Percentiles rank a stretch among this genome's conserved stretches.
These are phyloP conservation scores for Aspergillus neotritici DNA, from an alignment of 2,329 filamentous ascomycete species.

Conservation along the genomic window DNA sequence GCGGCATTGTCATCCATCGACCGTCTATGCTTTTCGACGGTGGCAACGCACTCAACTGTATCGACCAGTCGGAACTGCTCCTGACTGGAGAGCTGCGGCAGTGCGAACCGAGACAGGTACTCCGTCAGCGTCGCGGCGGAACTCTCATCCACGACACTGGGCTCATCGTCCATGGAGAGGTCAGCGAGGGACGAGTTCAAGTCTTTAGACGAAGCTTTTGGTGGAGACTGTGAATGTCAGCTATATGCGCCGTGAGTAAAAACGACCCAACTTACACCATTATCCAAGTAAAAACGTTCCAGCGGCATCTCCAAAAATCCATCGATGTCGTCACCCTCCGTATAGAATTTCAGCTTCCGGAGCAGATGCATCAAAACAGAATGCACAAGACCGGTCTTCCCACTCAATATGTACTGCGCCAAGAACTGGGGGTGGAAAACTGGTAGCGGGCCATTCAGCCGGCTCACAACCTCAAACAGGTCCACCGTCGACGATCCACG, in stretches of 20 bases:
- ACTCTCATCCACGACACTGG: constrained; percentile 64
- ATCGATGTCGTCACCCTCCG: constrained; percentile 73
- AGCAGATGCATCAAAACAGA: constrained; percentile 66
- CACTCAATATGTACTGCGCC: constrained; percentile 76
- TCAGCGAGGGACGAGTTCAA: constrained; percentile 49
- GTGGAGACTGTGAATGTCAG: constrained; percentile 29
- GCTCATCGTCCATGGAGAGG: constrained; percentile 49
- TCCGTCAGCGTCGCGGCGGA: constrained; percentile 67
- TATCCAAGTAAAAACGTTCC: constrained; percentile 44
- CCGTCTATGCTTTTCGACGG: constrained; percentile 77
- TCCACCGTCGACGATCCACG: constrained; percentile 53
- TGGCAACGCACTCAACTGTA: constrained; percentile 75
- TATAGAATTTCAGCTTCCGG: constrained; percentile 73
- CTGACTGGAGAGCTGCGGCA: constrained; percentile 74
- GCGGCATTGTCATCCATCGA: constrained; percentile 89
- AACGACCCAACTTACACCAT: constrained; percentile 34
- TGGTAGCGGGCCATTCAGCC: constrained; percentile 80
- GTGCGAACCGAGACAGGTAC: constrained; percentile 65
- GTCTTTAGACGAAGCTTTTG: constrained; percentile 44
- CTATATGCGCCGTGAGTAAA: not conserved
- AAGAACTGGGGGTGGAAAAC: constrained; percentile 90
- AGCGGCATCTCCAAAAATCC: constrained; percentile 61
- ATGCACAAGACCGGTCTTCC: constrained; percentile 67
- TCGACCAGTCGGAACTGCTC: constrained; percentile 82
- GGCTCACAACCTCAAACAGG: constrained; percentile 73